Evolutionary conservation across 169 alveolate species (phyloP), one percentile per base, ranked within the genome.

Genomic region (Cryptosporidium xiaoi): DNA sequence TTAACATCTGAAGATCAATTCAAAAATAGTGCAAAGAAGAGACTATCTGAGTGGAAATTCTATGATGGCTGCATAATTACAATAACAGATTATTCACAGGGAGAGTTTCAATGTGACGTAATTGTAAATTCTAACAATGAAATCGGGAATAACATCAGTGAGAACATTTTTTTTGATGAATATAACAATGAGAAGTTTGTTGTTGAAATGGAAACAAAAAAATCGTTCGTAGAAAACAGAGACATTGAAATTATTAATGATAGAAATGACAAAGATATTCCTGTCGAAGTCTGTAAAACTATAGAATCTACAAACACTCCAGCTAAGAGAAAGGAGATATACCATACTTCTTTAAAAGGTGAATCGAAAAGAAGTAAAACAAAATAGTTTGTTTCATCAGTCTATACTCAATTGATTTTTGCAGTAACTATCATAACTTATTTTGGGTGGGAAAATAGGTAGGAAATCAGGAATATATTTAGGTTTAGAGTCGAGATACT

Each of bases 391-490:
- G 12, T 53, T 53, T 53, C 27, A 24, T 24, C 27, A 24, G 29
- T 53, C 64, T 53, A 53, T 53, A 53, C 5, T 1, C 6, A 5
- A 5, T 62, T 6, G 68, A 18, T 34, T 60, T 40, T 40, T 15
- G 18, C 6, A 77, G n/a, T 16, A 60, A 36, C 24, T 36, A 24
- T 27, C 27, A 46, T 77, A 77, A 36, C 46, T 51, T n/a, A 77
- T 33, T 46, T 62, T 77, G 18, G 87, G 87, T 77, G 87, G 87
- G 33, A 60, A 77, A 44, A 56, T 77, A 5, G 87, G 87, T 44
- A 77, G 64, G 34, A 77, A 77, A 44, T 62, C 71, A 40, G 87
- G 87, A 46, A 77, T 77, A 77, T 77, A 62, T 60, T 77, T 77
- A 3, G 87, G 87, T 24, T 27, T 60, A 6, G 71, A 77, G 34